Percentiles rank a stretch among this genome's conserved stretches.
Evolutionary conservation across 371 early-diverging fungal species (phyloP).

Genomic region (Rhizopus sp.): DNA sequence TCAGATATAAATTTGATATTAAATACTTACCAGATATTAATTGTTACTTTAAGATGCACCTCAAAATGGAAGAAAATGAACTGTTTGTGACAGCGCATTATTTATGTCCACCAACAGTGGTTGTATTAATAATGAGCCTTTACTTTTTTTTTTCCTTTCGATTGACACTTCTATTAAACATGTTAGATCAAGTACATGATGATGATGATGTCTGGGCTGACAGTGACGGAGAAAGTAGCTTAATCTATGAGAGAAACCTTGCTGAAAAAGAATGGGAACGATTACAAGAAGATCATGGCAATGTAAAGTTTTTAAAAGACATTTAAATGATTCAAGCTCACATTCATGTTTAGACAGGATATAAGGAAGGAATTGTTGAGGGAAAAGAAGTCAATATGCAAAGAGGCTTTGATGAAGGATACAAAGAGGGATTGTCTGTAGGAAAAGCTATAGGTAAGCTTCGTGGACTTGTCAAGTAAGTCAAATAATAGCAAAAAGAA

Average conservation of each 20-base stretch:
- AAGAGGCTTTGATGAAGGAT: slow-evolving; percentile 64
- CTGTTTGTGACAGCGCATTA: too few relatives aligned
- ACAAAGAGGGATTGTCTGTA: slow-evolving; percentile 46
- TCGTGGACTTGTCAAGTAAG: slow-evolving; percentile 55
- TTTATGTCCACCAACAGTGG: too few relatives aligned
- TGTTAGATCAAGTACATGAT: slow-evolving; percentile 1
- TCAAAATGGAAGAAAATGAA: too few relatives aligned
- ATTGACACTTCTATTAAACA: not conserved
- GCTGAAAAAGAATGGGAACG: slow-evolving; percentile 59
- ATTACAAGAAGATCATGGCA: slow-evolving; percentile 58
- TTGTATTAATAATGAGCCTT: not conserved
- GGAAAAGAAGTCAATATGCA: slow-evolving; percentile 67
- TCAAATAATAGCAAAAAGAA: not conserved
- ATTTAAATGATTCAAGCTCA: not conserved
- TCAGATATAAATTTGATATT: too few relatives aligned
- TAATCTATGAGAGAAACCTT: slow-evolving; percentile 47
- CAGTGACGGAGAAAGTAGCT: slow-evolving; percentile 33
- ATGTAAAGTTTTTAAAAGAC: slow-evolving; percentile 36
- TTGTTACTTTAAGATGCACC: too few relatives aligned
- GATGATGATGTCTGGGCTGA: slow-evolving; percentile 54
- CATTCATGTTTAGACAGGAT: slow-evolving; percentile 49
- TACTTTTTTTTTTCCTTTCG: slow-evolving; percentile 1
- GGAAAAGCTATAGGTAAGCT: slow-evolving; percentile 52
- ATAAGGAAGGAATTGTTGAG: slow-evolving; percentile 66
- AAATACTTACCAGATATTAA: too few relatives aligned